A percentile compares a stretch with the other conserved stretches of the same genome.
These are phyloP conservation scores for Ogataea dorogensis DNA, from an alignment of 805 yeast genomes.

Conservation along the genomic window DNA sequence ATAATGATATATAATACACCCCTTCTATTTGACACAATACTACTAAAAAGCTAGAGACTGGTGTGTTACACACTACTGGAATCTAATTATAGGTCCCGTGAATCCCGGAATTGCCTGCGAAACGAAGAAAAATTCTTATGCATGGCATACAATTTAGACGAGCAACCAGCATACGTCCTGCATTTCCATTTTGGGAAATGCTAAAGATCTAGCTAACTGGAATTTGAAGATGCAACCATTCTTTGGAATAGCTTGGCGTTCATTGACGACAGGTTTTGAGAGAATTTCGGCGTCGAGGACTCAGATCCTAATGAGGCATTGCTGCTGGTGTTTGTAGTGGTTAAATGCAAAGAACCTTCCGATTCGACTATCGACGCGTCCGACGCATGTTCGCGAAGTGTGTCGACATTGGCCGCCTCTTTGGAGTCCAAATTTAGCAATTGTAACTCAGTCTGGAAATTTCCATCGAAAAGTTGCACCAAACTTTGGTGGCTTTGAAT, in stretches of 20 bases:
- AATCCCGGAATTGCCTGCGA: slow-evolving; percentile 2
- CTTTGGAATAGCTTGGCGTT: slow-evolving; percentile 8
- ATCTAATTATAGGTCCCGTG: slow-evolving; percentile 5
- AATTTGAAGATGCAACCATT: background rate
- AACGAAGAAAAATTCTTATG: background rate
- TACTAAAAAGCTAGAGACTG: background rate
- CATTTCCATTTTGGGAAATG: slow-evolving; percentile 2
- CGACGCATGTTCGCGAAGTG: slow-evolving; percentile 6
- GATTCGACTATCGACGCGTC: slow-evolving; percentile 2
- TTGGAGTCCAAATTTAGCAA: slow-evolving; percentile 35
- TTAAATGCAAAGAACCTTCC: slow-evolving; percentile 2
- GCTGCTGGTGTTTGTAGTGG: slow-evolving; percentile 12
- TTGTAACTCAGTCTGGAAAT: slow-evolving; percentile 65
- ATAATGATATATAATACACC: background rate
- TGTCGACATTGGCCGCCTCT: slow-evolving; percentile 17
- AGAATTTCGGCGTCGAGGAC: slow-evolving; percentile 18
- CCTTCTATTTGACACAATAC: slow-evolving; percentile 8
- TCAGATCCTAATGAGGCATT: slow-evolving; percentile 20
- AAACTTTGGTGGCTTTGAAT: slow-evolving; percentile 66
- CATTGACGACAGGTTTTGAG: slow-evolving; percentile 12
- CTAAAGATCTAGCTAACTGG: slow-evolving; percentile 3
- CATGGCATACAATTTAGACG: background rate
- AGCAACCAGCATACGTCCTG: background rate
- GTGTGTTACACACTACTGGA: slow-evolving; percentile 5
- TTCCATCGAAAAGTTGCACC: slow-evolving; percentile 59